A percentile compares a stretch with the other conserved stretches of the same genome.
Conservation (phyloP, 345 rosid genomes). For the Chamaenerion angustifolium region DNA sequence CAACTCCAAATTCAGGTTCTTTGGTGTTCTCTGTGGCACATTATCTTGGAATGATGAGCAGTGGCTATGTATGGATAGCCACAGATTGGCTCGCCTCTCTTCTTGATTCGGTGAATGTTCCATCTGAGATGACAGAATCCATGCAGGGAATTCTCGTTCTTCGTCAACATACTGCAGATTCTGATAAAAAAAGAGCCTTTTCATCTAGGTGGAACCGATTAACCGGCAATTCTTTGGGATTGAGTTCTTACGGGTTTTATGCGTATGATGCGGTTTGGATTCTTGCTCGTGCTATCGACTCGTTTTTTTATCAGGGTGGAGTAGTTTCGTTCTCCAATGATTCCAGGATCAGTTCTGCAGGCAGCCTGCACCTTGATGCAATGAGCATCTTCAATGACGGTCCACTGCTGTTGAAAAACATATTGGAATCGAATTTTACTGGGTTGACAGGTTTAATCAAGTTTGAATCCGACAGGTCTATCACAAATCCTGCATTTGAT, state of each 20-base stretch:
- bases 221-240: constrained; percentile 39
- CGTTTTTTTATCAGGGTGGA: constrained; percentile 64
- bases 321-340: constrained; percentile 63
- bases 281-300: constrained; percentile 61
- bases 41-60: constrained; percentile 80
- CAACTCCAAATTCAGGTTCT: constrained; percentile 36
- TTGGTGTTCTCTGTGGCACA: constrained; percentile 50
- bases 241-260: constrained; percentile 65
- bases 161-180: constrained; percentile 76
- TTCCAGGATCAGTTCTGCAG: constrained; percentile 29
- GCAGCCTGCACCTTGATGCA: constrained; percentile 58
- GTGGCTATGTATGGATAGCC: constrained; percentile 90
- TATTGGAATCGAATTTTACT: constrained; percentile 39
- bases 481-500: constrained; percentile 61
- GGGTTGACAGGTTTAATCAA: constrained; percentile 72
- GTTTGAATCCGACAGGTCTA: constrained; percentile 44
- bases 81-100: constrained; percentile 70
- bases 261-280: constrained; percentile 92
- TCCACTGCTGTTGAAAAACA: constrained; percentile 37
- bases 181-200: constrained; percentile 45
- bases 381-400: constrained; percentile 60
- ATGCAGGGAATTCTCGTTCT: constrained; percentile 72
- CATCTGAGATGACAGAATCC: constrained; percentile 41
- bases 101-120: constrained; percentile 45
- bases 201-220: constrained; percentile 44